Conservation (phyloP, 1,139 yeast genomes). For the Debaryomycetaceae sp. region DNA sequence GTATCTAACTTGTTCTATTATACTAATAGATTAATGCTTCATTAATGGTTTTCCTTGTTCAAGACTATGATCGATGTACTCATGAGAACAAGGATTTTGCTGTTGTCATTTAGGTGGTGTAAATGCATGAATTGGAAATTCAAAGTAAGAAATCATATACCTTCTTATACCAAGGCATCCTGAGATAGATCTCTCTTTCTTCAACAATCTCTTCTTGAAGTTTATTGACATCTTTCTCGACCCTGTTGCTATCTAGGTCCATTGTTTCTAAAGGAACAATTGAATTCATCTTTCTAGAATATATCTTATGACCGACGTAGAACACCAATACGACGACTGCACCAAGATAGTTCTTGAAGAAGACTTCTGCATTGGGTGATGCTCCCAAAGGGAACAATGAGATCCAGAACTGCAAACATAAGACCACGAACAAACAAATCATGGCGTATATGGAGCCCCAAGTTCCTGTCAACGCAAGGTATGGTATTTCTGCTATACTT, state of each 20-base stretch:
- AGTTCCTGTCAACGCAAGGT: slow-evolving; percentile 34
- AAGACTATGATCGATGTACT: background rate
- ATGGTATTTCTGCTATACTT: slow-evolving; percentile 33
- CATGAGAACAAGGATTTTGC: background rate
- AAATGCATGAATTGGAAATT: slow-evolving; percentile 3
- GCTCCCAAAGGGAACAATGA: slow-evolving; percentile 35
- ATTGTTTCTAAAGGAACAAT: slow-evolving; percentile 28
- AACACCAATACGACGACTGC: slow-evolving; percentile 30
- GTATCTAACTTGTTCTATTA: background rate
- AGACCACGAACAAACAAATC: slow-evolving; percentile 25
- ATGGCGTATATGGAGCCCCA: slow-evolving; percentile 36
- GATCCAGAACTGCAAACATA: slow-evolving; percentile 42
- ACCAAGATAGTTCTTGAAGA: slow-evolving; percentile 35
- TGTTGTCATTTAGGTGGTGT: no score
- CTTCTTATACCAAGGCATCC: slow-evolving; percentile 22
- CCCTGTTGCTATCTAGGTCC: slow-evolving; percentile 39
- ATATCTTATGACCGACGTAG: slow-evolving; percentile 34
- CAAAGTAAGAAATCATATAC: slow-evolving; percentile 24
- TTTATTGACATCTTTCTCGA: slow-evolving; percentile 35
- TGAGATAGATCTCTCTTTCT: slow-evolving; percentile 26
- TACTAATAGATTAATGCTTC: background rate
- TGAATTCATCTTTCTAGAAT: slow-evolving; percentile 23
- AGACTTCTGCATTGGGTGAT: slow-evolving; percentile 25
- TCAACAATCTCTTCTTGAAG: slow-evolving; percentile 35
- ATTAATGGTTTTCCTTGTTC: background rate